Evolutionary conservation across 345 rosid species (phyloP), one percentile per base, ranked within the genome.

Genomic region (Lepidium didymum): DNA sequence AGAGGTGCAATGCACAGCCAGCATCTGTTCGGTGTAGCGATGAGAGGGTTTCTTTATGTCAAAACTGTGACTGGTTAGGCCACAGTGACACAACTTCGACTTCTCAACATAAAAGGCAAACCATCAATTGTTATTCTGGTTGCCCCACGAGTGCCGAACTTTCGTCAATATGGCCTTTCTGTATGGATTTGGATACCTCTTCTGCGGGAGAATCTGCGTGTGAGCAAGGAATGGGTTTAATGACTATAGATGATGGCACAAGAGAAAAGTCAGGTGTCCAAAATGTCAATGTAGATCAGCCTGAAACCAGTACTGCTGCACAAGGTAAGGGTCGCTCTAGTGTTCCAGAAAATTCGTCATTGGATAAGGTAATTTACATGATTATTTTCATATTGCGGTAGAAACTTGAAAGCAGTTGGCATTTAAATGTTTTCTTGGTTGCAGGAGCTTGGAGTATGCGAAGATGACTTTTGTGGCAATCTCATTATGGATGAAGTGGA

Each of bases 71-170:
- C 79, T 87, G 94, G 92, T 60, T 41, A 8, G 87, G 87, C 41
- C 97, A 92, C 61, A 85, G 84, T 27, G 68, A 69, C 33, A 67
- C 86, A 25, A 68, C 84, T 8, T 65, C 81, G 6, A 73, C 81
- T 63, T 77, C 91, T 4, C 45, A 79, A 33, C 93, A 88, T 78
- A 84, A 85, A 77, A 86, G 86, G 77, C 98, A 90, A 69, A 64
- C 89, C 1, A 82, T 92, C 50, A 85, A 68, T 62, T 80, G 87
- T 54, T 92, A 92, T 74, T 84, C 91, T 31, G 98, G 97, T 23
- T 92, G 98, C 55, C 98, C 97, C 4, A 88, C 98, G 13, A 83
- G 90, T 67, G 62, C 87, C 1, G 86, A 92, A 49, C 90, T 92
- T 62, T 87, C 96, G 25, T 85, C 97, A 4, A 79, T 88, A 19